Base-by-base conservation (phyloP, 179 eudicot species). In the Gypsophila paniculata region DNA sequence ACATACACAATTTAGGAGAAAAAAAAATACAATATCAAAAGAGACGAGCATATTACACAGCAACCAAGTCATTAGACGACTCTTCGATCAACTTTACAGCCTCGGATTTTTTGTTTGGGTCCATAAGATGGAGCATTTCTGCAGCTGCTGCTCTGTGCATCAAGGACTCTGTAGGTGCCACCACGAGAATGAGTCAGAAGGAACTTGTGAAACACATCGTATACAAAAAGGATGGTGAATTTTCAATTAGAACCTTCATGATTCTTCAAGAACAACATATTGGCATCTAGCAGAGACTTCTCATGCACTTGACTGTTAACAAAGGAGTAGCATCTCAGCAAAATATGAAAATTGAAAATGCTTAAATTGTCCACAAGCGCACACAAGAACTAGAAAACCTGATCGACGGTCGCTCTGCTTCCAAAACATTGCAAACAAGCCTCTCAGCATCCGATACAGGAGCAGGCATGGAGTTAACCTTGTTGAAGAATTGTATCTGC, bases 81-180 rank as follows among this genome's bases (percentile, higher is more conserved):
- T 86, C 96, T 76, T 87, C 95, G 42, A 94, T 78, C 74, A 91
- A 76, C 75, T 77, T 83, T 60, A 90, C 69, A 66, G 96, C 93
- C 79, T 88, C 96, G 18, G 74, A 70, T 78, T 90, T 94, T 82
- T 85, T 90, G 80, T 66, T 77, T 69, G 93, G 91, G 74, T 90
- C 95, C 79, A 91, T 72, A 71, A 88, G 83, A 83, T 76, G 74
- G 17, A 87, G 76, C 97, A 94, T 86, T 84, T 91, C 97, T 67
- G 97, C 99, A 65, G 69, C 99, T 65, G 99, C 96, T 42, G 88
- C 87, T 83, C 99, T 90, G 81, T 94, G 97, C 87, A 83, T 83
- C 86, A 94, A 86, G 70, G 99, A 92, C 74, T 84, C 99, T 94
- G 86, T 76, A 70, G 54, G 52, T 7, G 23, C 68, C 53, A 76